Percentiles rank a stretch among this genome's conserved stretches.
These are phyloP conservation scores for Pleurotus salmoneostramineus DNA, from an alignment of 768 basidiomycete species.

Conservation along the genomic window DNA sequence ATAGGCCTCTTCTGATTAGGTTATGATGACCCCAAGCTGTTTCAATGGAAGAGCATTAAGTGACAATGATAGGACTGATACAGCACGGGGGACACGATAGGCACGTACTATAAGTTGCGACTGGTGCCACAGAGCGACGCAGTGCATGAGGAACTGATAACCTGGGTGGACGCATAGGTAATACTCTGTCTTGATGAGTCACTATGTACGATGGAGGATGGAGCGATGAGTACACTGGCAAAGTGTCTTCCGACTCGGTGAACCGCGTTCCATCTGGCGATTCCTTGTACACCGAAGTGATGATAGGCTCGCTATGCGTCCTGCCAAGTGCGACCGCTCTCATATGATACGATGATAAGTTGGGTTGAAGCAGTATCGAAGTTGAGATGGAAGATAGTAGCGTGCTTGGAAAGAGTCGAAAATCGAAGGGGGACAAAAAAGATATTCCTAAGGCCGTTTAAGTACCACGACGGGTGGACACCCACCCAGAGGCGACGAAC, in stretches of 20 bases:
- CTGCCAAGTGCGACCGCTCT: background rate
- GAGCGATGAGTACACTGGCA: background rate
- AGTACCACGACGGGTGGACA: too few relatives aligned
- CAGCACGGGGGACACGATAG: background rate
- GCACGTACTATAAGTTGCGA: background rate
- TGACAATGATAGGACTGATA: background rate
- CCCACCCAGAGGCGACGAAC: too few relatives aligned
- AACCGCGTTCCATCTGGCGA: background rate
- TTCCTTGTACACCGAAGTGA: background rate
- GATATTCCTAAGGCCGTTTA: too few relatives aligned
- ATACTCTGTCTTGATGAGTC: background rate
- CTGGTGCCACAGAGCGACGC: background rate
- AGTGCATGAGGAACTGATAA: background rate
- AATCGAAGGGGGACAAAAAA: too few relatives aligned
- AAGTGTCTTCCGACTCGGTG: background rate
- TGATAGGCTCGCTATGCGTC: background rate
- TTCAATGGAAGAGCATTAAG: background rate
- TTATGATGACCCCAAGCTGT: background rate
- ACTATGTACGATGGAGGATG: background rate
- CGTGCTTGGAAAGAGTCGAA: too few relatives aligned
- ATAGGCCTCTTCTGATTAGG: background rate
- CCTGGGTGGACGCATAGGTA: background rate
- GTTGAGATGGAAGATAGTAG: background rate
- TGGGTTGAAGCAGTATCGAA: too few relatives aligned
- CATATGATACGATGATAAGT: background rate